A percentile compares a stretch with the other conserved stretches of the same genome.
phyloP scores from a whole-genome alignment of 352 stramenopile genomes.

The Pythium utonaiense region DNA sequence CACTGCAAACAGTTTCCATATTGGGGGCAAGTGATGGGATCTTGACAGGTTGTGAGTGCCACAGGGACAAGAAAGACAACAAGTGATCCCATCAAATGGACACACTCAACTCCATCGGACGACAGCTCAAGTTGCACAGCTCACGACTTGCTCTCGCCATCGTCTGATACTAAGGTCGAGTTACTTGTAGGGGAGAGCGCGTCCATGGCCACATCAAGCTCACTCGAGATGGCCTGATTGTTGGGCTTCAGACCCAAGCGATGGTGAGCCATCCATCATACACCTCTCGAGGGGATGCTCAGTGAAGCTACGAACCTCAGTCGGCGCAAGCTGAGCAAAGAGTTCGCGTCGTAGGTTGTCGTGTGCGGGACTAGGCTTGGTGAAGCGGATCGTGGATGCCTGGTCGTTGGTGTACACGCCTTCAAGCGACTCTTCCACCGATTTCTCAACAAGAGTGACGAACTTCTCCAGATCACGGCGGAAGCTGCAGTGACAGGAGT shows the following conservation, averaged over 20 bases:
- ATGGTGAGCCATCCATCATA: background rate
- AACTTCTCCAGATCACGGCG: constrained; percentile 85
- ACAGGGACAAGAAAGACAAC: background rate
- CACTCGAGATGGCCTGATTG: constrained; percentile 10
- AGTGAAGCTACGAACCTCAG: constrained; percentile 13
- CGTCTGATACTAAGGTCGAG: constrained; percentile 13
- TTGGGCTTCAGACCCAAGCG: background rate
- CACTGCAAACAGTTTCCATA: background rate
- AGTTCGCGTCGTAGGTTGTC: constrained; percentile 76
- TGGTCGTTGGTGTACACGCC: constrained; percentile 92
- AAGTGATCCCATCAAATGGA: background rate
- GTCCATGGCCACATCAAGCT: constrained; percentile 15
- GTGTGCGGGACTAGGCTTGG: constrained; percentile 77
- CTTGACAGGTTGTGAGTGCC: background rate
- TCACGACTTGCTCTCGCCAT: constrained; percentile 19
- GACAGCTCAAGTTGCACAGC: background rate
- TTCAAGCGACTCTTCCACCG: constrained; percentile 92
- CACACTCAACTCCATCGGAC: no score
- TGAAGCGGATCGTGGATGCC: constrained; percentile 86
- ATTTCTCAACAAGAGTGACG: constrained; percentile 87
- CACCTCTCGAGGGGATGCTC: background rate
- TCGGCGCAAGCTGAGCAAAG: constrained; percentile 59
- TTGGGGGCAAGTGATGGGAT: background rate
- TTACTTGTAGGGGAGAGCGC: constrained; percentile 16
- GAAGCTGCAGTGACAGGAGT: constrained; percentile 40